These are phyloP conservation scores for Emmonsiellopsis sp. DNA, from an alignment of 2,329 filamentous ascomycete species.

Conservation along the genomic window DNA sequence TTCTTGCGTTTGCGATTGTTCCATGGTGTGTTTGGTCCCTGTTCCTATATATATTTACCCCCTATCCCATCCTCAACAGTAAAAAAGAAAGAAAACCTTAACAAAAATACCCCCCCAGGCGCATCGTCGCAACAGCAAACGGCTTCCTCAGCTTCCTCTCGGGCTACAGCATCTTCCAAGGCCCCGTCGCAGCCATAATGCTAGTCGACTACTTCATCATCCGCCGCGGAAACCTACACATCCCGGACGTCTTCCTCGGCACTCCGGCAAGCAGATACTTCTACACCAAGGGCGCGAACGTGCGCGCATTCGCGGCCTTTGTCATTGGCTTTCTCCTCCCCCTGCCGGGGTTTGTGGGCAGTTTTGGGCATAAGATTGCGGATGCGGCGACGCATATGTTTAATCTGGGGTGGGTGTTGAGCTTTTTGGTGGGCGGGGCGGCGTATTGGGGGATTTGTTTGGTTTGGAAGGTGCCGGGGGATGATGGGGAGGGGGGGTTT, in stretches of 20 bases:
- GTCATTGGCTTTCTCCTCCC: conserved; percentile 16
- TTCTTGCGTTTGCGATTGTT: conserved; percentile 22
- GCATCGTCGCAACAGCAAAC: conserved; percentile 15
- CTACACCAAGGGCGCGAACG: conserved; percentile 26
- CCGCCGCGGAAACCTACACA: conserved; percentile 24
- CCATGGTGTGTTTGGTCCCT: conserved; percentile 23
- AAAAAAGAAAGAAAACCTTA: not conserved
- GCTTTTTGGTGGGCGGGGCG: conserved; percentile 14
- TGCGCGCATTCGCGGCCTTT: conserved; percentile 16
- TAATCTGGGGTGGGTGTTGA: conserved; percentile 17
- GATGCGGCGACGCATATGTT: conserved; percentile 15
- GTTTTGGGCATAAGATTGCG: conserved; percentile 12
- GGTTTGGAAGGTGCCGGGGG: conserved; percentile 9
- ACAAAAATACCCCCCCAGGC: conserved; percentile 8
- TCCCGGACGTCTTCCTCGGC: conserved; percentile 23
- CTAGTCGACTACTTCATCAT: conserved; percentile 28
- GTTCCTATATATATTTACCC: not conserved
- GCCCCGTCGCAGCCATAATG: conserved; percentile 18
- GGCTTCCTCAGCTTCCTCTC: conserved; percentile 17
- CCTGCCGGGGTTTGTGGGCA: conserved; percentile 14
- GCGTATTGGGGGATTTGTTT: conserved; percentile 13
- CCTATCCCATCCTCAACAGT: too few species aligned
- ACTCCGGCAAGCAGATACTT: conserved; percentile 22
- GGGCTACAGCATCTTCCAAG: conserved; percentile 19
- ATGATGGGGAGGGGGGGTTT: conserved; percentile 5